phyloP scores from a whole-genome alignment of 176 grass and related monocot species.

The Triticum turgidum region DNA sequence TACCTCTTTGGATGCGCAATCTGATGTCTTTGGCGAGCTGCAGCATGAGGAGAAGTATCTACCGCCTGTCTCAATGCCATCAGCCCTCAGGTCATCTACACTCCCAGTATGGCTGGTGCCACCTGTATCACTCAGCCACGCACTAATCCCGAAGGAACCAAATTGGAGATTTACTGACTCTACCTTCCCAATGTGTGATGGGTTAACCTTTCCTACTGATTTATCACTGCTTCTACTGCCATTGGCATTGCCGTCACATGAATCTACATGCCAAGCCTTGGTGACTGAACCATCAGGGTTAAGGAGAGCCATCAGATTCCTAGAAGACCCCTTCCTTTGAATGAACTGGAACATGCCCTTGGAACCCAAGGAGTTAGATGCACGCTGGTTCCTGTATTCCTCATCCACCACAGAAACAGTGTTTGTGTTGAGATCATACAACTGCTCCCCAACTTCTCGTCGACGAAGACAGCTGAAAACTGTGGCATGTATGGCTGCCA shows the following conservation, averaged over 20 bases:
- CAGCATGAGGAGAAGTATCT: slow-evolving; percentile 61
- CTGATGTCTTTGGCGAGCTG: slow-evolving; percentile 78
- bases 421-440: slow-evolving; percentile 75
- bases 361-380: slow-evolving; percentile 77
- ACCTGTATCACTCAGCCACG: slow-evolving; percentile 65
- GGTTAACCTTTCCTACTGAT: slow-evolving; percentile 45
- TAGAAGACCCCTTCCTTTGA: slow-evolving; percentile 75
- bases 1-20: slow-evolving; percentile 84
- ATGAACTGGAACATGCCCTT: slow-evolving; percentile 97
- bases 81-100: slow-evolving; percentile 57
- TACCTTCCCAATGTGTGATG: slow-evolving; percentile 59
- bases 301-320: slow-evolving; percentile 89
- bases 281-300: slow-evolving; percentile 86
- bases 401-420: slow-evolving; percentile 65
- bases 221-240: slow-evolving; percentile 29
- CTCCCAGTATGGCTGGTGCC: slow-evolving; percentile 82
- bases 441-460: slow-evolving; percentile 60
- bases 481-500: slow-evolving; percentile 84
- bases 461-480: slow-evolving; percentile 80
- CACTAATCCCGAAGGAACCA: slow-evolving; percentile 84
- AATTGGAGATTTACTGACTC: slow-evolving; percentile 89
- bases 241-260: slow-evolving; percentile 29
- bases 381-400: slow-evolving; percentile 82
- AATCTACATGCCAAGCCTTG: slow-evolving; percentile 80
- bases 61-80: slow-evolving; percentile 41